Base-by-base conservation (phyloP, 768 basidiomycete genomes). In the Cyclocybe aegerita region DNA sequence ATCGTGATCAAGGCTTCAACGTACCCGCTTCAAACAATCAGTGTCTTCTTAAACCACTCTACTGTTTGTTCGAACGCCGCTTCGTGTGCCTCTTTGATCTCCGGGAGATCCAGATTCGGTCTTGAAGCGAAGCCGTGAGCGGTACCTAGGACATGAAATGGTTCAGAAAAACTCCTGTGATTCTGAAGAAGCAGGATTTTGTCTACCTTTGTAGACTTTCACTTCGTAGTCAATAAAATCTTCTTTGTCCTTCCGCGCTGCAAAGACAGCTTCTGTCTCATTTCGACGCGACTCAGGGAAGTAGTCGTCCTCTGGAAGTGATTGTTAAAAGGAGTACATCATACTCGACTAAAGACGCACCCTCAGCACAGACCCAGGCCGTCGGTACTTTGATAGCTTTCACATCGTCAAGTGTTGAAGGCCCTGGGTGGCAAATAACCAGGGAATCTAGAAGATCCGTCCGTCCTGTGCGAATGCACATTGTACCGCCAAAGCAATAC, bases 51-150 rank as follows among this genome's bases (percentile, higher is more conserved):
- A 55, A 79, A 78, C 78, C 77, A 80, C 15, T 61, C 60, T 12
- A 72, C 69, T 3, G 68, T 70, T 49, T 78, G 72, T 30, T 72
- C 63, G 7, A 76, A 69, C 0, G 76, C 70, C 7, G 65, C 65
- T 55, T 79, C 74, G 38, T 68, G 72, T 0, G 68, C 76, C 39
- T 67, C 68, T 50, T 72, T 75, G 43, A 74, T 67, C 8, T 70
- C 73, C 4, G 70, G 64, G 15, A 69, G 50, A 3, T 59, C 60
- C 10, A 74, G 44, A 38, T 76, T 71, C 3, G 77, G 78, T 9
- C 73, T 68, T 9, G 67, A 64, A 16, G 71, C 75, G 50, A 78
- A 80, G 7, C 78, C 77, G 51, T 80, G 78, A 4, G 69, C 59
- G 6, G 75, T 77, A 7, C 73, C 75, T 77, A 53, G 9, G 2